phyloP scores from a whole-genome alignment of 139 green algal genomes.

The Pycnococcus provasolii region DNA sequence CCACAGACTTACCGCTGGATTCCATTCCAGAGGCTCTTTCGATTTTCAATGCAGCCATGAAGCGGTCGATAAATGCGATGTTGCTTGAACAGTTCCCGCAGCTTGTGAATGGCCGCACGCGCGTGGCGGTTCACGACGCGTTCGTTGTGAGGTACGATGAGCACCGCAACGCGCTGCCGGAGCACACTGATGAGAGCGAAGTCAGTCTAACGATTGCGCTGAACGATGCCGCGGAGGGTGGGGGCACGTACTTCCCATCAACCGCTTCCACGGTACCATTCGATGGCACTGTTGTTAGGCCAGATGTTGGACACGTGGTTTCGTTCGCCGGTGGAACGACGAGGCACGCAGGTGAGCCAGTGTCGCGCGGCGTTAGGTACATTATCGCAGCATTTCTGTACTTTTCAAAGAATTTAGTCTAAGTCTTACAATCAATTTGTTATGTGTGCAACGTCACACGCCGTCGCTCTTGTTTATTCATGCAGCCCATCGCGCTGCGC shows the following conservation, averaged over 20 bases:
- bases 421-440: slow-evolving; percentile 32
- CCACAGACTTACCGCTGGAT: slow-evolving; percentile 22
- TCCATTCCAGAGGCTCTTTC: slow-evolving; percentile 1
- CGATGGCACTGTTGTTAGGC: background rate
- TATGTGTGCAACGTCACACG: too few species aligned
- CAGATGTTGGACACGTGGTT: background rate
- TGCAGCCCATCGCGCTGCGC: too few species aligned
- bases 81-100: slow-evolving; percentile 1
- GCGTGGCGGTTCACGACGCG: slow-evolving; percentile 17
- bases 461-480: too few species aligned
- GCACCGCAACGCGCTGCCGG: background rate
- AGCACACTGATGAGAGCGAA: slow-evolving; percentile 1
- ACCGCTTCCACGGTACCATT: background rate
- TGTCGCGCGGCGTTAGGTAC: slow-evolving; percentile 2
- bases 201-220: slow-evolving; percentile 6
- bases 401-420: slow-evolving; percentile 12
- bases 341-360: background rate
- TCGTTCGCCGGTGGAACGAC: background rate
- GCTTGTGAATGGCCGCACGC: background rate
- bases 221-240: background rate
- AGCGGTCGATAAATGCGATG: background rate
- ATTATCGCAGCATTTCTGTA: slow-evolving; percentile 10
- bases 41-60: slow-evolving; percentile 1
- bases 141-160: slow-evolving; percentile 23
- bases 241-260: background rate